Conservation (phyloP, 2,329 filamentous ascomycete species). For the Ramichloridium luteum region DNA sequence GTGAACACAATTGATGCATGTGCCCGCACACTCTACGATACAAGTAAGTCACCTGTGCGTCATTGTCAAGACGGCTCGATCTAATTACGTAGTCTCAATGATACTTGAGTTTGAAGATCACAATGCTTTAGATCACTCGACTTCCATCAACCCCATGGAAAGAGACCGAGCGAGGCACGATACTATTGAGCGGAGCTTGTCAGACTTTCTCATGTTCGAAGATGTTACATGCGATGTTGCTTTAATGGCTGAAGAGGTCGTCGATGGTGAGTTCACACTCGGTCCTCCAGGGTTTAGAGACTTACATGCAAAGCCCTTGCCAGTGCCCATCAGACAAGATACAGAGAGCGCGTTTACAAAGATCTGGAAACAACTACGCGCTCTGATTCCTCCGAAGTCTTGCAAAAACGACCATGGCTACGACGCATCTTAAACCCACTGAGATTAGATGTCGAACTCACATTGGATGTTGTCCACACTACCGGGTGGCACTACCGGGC, state of each 20-base stretch:
- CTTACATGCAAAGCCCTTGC: conserved; percentile 5
- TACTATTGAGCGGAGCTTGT: too few species aligned
- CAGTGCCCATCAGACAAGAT: conserved; percentile 8
- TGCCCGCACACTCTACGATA: conserved; percentile 10
- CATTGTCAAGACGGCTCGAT: neutral
- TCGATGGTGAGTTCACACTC: conserved; percentile 8
- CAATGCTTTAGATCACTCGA: too few species aligned
- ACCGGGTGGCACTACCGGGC: conserved; percentile 13
- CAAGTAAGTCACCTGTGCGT: conserved; percentile 3
- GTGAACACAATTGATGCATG: conserved; percentile 14
- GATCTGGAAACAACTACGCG: too few species aligned
- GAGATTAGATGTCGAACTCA: conserved; percentile 18
- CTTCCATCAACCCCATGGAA: too few species aligned
- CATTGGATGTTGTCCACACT: conserved; percentile 28
- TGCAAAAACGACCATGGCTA: conserved; percentile 5
- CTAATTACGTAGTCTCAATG: conserved; percentile 7
- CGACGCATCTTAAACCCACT: conserved; percentile 10
- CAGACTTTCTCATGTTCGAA: too few species aligned
- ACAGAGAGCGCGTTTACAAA: too few species aligned
- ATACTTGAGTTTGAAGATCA: conserved; percentile 14
- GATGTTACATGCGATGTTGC: conserved; percentile 13
- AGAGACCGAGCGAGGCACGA: too few species aligned
- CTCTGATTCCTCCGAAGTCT: too few species aligned
- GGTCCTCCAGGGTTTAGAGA: too few species aligned
- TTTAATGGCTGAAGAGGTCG: conserved; percentile 11